Evolutionary conservation across 805 yeast species (phyloP), one percentile per base, ranked within the genome.

Genomic region (Wickerhamiella brachini): DNA sequence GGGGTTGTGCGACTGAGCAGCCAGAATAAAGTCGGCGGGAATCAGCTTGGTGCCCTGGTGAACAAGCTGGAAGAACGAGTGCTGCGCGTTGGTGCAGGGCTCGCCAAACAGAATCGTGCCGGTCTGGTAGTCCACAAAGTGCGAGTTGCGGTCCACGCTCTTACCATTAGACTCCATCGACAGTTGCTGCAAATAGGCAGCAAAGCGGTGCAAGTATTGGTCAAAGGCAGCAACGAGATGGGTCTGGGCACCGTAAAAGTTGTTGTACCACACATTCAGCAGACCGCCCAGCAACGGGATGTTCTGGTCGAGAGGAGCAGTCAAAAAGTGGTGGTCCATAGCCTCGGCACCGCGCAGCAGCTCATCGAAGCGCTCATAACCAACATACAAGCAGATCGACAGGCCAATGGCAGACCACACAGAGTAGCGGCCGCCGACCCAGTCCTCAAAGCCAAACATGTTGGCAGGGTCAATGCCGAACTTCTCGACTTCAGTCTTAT

Each of bases 401-500:
- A 93, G 79, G 56, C 99, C 99, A 69, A 93, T 93, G 57, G 98
- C 94, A 44, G 95, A 85, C 99, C 99, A 93, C 56, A 93, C 98
- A n/a, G 98, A 93, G 81, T 93, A 93, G 72, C 99, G 84, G 67
- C 99, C 99, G 66, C 99, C 99, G 58, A 93, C 99, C 98, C 98
- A 93, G 73, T 74, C 83, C 70, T 89, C 96, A 65, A 93, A 93
- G 57, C 95, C 97, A 71, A 93, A 93, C 99, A 93, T 93, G 77
- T 93, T 93, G 69, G 80, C 83, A 67, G 96, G 80, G 74, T 93
- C 97, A 61, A 93, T 93, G 65, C 99, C 99, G 64, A 93, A 93
- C 73, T 86, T 85, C 63, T 82, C 76, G 57, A 93, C 99, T 71
- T 85, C 97, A 49, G 70, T 71, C 55, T 86, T 94, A 69, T 93